Base-by-base conservation (phyloP, 495 filamentous ascomycete species). In the Pseudomonodictys pantanalensis region DNA sequence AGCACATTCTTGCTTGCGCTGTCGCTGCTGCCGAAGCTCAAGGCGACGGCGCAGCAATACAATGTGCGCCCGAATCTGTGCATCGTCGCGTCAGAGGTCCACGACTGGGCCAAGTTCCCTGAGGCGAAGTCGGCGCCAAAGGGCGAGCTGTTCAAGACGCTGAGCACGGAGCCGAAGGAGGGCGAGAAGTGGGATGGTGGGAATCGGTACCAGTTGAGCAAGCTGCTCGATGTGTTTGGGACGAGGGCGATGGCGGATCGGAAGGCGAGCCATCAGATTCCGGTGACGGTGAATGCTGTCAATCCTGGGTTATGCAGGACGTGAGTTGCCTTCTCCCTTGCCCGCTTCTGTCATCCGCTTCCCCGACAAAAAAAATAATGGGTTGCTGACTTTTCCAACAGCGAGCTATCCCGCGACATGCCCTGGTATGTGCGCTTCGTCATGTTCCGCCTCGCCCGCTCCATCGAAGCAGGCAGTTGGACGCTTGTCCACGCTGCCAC, bases 1-100 rank as follows among this genome's bases (percentile, higher is more conserved):
- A 73, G 75, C 2, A 81, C 78, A 2, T 74, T 81, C 41, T 60
- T 82, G 26, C 70, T 81, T 42, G 74, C 73, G 0, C 52, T 75
- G 8, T 54, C 74, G 17, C 23, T 80, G 32, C 60, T 80, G 7
- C 74, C 74, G 8, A 72, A 72, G 56, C 60, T 76, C 5, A 65
- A 62, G 43, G 51, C 67, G 42, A 66, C 64, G 12, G 73, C 61
- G 0, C 15, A 42, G 7, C 47, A 52, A 28, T 72, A 64, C 62
- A 59, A 63, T 52, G 67, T 54, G 15, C 43, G 55, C 20, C 65
- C 73, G 2, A 63, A 50, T 22, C 60, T 74, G 20, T 52, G 56
- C 18, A 69, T 73, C 44, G 71, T 73, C 10, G 26, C 52, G 3
- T 67, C 64, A 9, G 72, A 72, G 23, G 50, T 71, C 10, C 69